phyloP scores from a whole-genome alignment of 192 early-diverging fungal species.

The Rhizophagus clarus region DNA sequence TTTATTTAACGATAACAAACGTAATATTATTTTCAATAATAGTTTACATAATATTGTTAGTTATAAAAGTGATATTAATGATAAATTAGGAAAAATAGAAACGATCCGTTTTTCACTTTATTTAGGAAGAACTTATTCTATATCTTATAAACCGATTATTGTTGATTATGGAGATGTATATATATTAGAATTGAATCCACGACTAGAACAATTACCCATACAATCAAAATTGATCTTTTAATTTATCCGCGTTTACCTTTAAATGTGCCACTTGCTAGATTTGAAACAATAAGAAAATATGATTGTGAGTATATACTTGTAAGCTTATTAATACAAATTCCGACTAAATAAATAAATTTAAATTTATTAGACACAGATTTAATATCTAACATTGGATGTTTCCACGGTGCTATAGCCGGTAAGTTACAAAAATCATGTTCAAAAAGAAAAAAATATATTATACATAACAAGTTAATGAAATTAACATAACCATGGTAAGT shows the following conservation, averaged over 20 bases:
- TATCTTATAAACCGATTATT: not conserved
- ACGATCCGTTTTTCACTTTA: not conserved
- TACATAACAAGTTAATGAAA: no score
- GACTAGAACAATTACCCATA: not conserved
- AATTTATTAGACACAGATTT: not conserved
- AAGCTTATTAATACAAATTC: no score
- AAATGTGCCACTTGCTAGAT: not conserved
- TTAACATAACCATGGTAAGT: constrained; percentile 10
- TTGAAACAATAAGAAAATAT: not conserved
- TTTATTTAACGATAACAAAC: no score
- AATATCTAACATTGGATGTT: not conserved
- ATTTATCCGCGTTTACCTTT: not conserved
- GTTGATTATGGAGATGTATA: no score
- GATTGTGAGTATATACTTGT: not conserved
- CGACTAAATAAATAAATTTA: not conserved
- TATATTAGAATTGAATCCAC: not conserved
- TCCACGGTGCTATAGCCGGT: not conserved
- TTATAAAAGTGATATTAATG: no score
- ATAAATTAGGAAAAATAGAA: no score
- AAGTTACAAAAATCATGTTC: not conserved
- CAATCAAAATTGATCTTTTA: not conserved
- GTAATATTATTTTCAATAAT: no score
- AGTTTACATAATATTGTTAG: no score
- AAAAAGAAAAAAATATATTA: not conserved
- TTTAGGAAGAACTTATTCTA: not conserved